Percentiles rank a stretch among this genome's conserved stretches.
These are phyloP conservation scores for Chytriomyces confervae DNA, from an alignment of 192 early-diverging fungal species.

Conservation along the genomic window DNA sequence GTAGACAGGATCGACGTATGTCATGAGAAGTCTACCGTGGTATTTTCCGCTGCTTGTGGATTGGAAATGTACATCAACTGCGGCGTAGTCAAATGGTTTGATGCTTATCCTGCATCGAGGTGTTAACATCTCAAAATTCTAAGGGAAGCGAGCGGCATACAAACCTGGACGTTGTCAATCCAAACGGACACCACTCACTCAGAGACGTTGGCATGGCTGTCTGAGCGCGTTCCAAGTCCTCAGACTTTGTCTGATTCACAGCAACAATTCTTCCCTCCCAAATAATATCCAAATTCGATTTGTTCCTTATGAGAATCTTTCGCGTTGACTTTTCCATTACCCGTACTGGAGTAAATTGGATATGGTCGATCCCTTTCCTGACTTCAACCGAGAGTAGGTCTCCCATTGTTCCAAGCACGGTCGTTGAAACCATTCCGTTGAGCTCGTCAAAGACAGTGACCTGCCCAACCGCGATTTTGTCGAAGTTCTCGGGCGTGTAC, in stretches of 20 bases:
- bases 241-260: constrained; percentile 3
- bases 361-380: constrained; percentile 31
- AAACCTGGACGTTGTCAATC: constrained; percentile 28
- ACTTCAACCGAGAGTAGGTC: constrained; percentile 53
- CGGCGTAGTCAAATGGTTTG: constrained; percentile 57
- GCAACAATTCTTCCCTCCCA: constrained; percentile 52
- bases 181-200: constrained; percentile 53
- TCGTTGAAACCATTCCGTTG: constrained; percentile 45
- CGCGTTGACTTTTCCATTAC: constrained; percentile 51
- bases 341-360: constrained; percentile 50
- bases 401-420: constrained; percentile 47
- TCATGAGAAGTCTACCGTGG: constrained; percentile 46
- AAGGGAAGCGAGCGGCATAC: neutral
- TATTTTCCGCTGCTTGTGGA: constrained; percentile 53
- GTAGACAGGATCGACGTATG: constrained; percentile 54
- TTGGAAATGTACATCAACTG: constrained; percentile 57
- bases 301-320: constrained; percentile 57
- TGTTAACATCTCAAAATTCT: neutral
- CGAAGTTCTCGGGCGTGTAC: constrained; percentile 27
- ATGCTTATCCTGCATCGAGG: constrained; percentile 38
- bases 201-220: neutral
- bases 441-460: constrained; percentile 52
- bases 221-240: no score
- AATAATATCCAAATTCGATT: constrained; percentile 47
- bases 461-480: constrained; percentile 45